A percentile compares a stretch with the other conserved stretches of the same genome.
Evolutionary conservation across 1,284 basidiomycete species (phyloP).

Genomic region (Meripilus lineatus): DNA sequence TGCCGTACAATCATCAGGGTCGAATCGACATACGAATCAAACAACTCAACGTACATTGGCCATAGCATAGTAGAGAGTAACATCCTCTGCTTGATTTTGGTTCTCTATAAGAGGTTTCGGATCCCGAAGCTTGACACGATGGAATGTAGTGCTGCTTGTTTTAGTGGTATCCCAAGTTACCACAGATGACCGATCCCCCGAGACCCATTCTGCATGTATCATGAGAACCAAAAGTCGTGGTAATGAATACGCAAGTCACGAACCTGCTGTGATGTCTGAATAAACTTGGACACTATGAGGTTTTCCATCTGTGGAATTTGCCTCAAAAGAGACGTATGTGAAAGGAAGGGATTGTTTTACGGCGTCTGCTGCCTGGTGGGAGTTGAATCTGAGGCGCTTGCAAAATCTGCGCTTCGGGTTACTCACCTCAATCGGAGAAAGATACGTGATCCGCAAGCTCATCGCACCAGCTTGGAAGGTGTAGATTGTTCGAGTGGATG

Average conservation of each 20-base stretch:
- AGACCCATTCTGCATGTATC: constrained; percentile 63
- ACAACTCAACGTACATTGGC: too few species aligned
- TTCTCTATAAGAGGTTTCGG: too few species aligned
- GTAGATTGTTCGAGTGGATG: constrained; percentile 59
- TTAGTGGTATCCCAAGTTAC: constrained; percentile 54
- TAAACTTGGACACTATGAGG: constrained; percentile 57
- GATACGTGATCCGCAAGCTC: constrained; percentile 53
- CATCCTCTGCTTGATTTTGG: too few species aligned
- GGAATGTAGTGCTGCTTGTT: too few species aligned
- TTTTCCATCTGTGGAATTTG: constrained; percentile 45
- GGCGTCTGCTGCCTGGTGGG: constrained; percentile 53
- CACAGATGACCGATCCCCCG: constrained; percentile 46
- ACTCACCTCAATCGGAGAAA: constrained; percentile 58
- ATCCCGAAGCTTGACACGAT: too few species aligned
- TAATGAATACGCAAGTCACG: background rate
- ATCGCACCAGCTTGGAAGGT: constrained; percentile 57
- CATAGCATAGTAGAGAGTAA: too few species aligned
- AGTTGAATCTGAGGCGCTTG: background rate
- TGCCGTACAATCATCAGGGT: background rate
- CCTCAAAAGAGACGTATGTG: constrained; percentile 53
- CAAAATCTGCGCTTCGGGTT: background rate
- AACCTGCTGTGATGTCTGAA: constrained; percentile 62
- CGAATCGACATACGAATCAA: background rate
- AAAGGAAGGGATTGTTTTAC: constrained; percentile 59
- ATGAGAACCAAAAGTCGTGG: constrained; percentile 3